Conservation (phyloP, 164 flowering plant species). For the Annona cherimola region DNA sequence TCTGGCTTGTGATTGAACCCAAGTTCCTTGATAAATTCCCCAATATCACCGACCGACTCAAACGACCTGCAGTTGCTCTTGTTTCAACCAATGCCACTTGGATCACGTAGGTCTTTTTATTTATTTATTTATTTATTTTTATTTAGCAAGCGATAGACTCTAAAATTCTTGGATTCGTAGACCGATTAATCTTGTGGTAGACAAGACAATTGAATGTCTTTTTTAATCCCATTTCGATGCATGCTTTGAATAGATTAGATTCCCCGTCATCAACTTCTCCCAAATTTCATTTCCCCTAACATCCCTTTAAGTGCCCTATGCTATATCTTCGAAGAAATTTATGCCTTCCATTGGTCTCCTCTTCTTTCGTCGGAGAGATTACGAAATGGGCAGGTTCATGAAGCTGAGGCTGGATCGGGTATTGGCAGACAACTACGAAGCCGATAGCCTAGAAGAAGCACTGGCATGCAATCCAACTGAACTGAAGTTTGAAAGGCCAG, state of each 20-base stretch:
- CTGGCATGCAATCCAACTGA: constrained; percentile 64
- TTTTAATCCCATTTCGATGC: too few species aligned
- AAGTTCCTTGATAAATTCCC: constrained; percentile 91
- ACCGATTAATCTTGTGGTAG: too few species aligned
- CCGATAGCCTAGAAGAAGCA: constrained; percentile 76
- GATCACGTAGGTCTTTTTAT: constrained; percentile 64
- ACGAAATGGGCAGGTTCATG: constrained; percentile 66
- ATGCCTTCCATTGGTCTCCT: background rate
- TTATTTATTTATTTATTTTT: background rate
- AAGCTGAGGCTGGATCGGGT: constrained; percentile 90
- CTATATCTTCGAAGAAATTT: too few species aligned
- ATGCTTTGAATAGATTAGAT: too few species aligned
- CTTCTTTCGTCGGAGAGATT: background rate
- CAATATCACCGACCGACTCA: constrained; percentile 58
- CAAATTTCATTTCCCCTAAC: too few species aligned
- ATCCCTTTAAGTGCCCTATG: too few species aligned
- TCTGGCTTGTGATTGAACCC: constrained; percentile 95
- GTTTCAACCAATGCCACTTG: constrained; percentile 90
- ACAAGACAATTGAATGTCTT: too few species aligned
- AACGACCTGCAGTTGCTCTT: constrained; percentile 92
- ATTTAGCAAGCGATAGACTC: too few species aligned
- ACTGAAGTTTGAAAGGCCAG: constrained; percentile 75
- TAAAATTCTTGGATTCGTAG: too few species aligned
- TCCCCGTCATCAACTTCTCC: too few species aligned
- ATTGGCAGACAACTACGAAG: constrained; percentile 64